A percentile compares a stretch with the other conserved stretches of the same genome.
phyloP scores from a whole-genome alignment of 495 filamentous ascomycete genomes.

The Friedmanniomyces endolithicus region DNA sequence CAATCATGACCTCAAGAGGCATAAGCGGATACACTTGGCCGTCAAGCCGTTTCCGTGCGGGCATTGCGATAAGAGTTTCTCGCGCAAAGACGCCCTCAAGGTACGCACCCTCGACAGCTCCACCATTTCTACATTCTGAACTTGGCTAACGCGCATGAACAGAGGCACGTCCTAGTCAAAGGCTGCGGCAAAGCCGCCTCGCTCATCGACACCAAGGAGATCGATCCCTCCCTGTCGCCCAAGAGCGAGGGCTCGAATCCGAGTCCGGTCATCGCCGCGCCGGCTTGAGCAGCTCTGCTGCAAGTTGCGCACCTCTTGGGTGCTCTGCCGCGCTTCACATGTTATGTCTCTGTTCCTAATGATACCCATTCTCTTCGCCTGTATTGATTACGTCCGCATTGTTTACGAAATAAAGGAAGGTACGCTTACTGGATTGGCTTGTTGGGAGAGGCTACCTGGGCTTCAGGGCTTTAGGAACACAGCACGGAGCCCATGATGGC shows the following conservation, averaged over 20 bases:
- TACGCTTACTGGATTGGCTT: no score
- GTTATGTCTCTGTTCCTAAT: background rate
- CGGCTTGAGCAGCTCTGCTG: background rate
- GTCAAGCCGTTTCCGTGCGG: slow-evolving; percentile 91
- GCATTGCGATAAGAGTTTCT: slow-evolving; percentile 94
- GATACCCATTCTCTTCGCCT: background rate
- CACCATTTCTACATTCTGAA: slow-evolving; percentile 1
- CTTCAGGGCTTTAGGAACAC: no score
- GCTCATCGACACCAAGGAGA: slow-evolving; percentile 25
- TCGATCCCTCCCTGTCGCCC: slow-evolving; percentile 27
- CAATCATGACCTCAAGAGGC: slow-evolving; percentile 92
- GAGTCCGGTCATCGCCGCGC: slow-evolving; percentile 18
- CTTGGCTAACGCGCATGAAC: slow-evolving; percentile 25
- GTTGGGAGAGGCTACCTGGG: no score
- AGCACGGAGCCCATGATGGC: no score
- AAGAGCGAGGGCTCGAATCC: slow-evolving; percentile 17
- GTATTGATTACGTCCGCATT: background rate
- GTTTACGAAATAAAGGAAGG: background rate
- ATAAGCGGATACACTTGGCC: slow-evolving; percentile 87
- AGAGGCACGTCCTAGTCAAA: slow-evolving; percentile 92
- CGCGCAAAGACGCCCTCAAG: slow-evolving; percentile 93
- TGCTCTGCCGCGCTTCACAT: background rate
- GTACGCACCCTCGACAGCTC: slow-evolving; percentile 38
- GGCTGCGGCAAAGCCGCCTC: slow-evolving; percentile 57
- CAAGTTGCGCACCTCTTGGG: background rate